Evolutionary conservation across 352 stramenopile species (phyloP), one percentile per base, ranked within the genome.

Genomic region (Globisporangium radiosum): DNA sequence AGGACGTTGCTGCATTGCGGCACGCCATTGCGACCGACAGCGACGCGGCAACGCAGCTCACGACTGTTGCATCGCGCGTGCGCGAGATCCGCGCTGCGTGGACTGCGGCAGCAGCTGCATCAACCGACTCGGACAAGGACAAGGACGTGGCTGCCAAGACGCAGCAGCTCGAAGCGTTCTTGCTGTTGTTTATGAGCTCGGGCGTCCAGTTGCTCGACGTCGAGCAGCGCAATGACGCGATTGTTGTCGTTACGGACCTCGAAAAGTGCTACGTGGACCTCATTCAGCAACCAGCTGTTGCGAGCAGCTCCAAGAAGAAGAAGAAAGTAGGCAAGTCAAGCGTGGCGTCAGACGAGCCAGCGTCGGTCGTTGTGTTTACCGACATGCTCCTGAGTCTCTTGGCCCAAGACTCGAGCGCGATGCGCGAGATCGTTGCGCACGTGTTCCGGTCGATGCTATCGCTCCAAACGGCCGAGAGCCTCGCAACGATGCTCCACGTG

Each of bases 341-440:
- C 1, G 62, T 71, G 7, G 47, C 57, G 7, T 62, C 73, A 47
- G 51, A 56, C 0, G 44, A 71, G 45, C 62, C 73, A 14, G 72
- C 90, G 17, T 76, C 83, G 7, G 69, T 93, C 15, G 75, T 90
- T 17, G 85, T 95, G 62, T 70, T 95, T 13, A 90, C 78, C 13
- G 85, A 95, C 67, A 62, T 93, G 72, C 64, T 95, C 50, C 62
- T 95, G 69, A 89, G 81, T 74, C 62, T 93, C 64, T 68, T 95
- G 43, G 80, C 85, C 33, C 81, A 91, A 55, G 78, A 92, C 60
- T 95, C 85, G 60, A 89, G 81, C 55, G 81, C 83, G 42, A 74
- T 95, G 69, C 85, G 85, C 54, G 84, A 92, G 38, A 88, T 95
- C 38, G 85, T 95, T 17, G 85, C 69, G 15, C 76, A 91, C 60